These are phyloP conservation scores for Solanum pinnatisectum DNA, from an alignment of 257 asterid genomes.

Conservation along the genomic window DNA sequence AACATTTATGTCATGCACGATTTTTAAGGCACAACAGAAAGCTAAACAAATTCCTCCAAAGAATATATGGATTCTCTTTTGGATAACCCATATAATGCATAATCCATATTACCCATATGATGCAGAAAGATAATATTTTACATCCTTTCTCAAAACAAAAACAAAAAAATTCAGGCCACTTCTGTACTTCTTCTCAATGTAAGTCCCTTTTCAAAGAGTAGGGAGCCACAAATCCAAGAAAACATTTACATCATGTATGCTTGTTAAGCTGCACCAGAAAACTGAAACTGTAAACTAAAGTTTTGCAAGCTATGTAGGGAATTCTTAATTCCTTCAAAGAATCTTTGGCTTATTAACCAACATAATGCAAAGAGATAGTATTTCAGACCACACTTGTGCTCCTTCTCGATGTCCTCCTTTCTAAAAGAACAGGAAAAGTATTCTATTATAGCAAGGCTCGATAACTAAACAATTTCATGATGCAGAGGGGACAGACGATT, in stretches of 20 bases:
- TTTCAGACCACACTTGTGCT: neutral
- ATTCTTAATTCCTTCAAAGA: neutral
- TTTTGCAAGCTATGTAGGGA: neutral
- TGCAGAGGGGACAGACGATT: neutral
- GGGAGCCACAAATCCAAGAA: neutral
- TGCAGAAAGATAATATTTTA: neutral
- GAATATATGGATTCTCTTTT: neutral
- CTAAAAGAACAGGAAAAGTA: neutral
- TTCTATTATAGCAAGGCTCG: neutral
- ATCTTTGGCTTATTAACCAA: neutral
- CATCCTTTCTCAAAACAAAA: neutral
- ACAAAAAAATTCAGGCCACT: neutral
- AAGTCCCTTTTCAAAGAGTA: neutral
- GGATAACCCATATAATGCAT: neutral
- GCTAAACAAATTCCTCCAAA: neutral
- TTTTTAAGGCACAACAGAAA: neutral
- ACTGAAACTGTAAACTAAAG: neutral
- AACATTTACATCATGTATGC: neutral
- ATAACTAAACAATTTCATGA: neutral
- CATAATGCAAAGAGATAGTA: neutral
- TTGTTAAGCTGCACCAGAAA: neutral
- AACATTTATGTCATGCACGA: neutral
- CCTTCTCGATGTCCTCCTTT: neutral
- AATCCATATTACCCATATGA: neutral
- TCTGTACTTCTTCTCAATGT: neutral